phyloP scores from a whole-genome alignment of 495 filamentous ascomycete species.

The Mycothermus thermophilus region DNA sequence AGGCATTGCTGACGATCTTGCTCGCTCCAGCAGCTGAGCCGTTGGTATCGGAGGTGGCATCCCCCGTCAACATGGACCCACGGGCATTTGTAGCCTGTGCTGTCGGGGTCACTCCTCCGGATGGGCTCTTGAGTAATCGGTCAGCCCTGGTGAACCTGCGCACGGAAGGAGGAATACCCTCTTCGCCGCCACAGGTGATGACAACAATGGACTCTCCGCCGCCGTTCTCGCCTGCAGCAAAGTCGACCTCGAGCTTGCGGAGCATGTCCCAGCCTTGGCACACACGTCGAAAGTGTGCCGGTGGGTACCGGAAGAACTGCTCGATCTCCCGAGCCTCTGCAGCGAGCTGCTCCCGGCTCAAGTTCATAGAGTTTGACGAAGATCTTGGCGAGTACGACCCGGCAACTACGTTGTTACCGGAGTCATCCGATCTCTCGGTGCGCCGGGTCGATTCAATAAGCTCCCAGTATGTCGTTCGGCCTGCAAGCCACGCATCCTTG shows the following conservation, averaged over 20 bases:
- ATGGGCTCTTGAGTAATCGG: too few species aligned
- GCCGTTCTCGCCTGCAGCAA: conserved; percentile 61
- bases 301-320: conserved; percentile 56
- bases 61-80: conserved; percentile 13
- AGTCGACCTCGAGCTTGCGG: conserved; percentile 74
- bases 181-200: conserved; percentile 53
- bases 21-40: not conserved
- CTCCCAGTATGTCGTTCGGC: conserved; percentile 65
- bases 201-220: conserved; percentile 66
- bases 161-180: conserved; percentile 28
- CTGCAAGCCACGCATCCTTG: conserved; percentile 59
- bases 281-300: conserved; percentile 60
- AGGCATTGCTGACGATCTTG: not conserved
- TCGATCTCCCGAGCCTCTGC: conserved; percentile 75
- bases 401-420: conserved; percentile 36
- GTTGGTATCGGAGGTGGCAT: too few species aligned
- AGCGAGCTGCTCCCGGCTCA: conserved; percentile 52
- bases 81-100: not conserved
- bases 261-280: conserved; percentile 91
- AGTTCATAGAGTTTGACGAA: conserved; percentile 44
- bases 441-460: conserved; percentile 64
- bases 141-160: conserved; percentile 17
- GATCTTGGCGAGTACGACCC: conserved; percentile 37
- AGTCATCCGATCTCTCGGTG: conserved; percentile 48
- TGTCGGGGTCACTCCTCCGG: conserved; percentile 6